Evolutionary conservation across 1,139 yeast genomes (phyloP).

Genomic region (Geotrichum candidum): DNA sequence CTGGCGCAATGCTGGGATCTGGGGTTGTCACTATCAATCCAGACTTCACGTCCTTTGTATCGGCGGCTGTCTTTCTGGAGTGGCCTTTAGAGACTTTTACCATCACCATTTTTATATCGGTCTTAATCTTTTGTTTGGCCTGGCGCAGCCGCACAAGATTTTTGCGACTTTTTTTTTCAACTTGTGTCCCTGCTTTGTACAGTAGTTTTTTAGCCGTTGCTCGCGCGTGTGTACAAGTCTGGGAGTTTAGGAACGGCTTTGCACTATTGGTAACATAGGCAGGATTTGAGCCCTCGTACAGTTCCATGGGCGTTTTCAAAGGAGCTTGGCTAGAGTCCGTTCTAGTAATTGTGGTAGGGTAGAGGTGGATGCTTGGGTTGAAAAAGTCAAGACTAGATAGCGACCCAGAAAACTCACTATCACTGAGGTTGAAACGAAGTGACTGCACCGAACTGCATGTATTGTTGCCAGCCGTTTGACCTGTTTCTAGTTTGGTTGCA

Average conservation of each 20-base stretch:
- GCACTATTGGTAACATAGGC: not conserved
- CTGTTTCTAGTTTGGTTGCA: not conserved
- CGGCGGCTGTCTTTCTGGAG: not conserved
- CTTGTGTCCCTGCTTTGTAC: not conserved
- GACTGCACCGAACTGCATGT: not conserved
- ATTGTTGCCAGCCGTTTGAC: not conserved
- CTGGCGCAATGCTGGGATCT: no score
- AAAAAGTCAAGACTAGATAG: not conserved
- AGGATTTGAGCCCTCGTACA: not conserved
- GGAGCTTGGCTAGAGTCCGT: not conserved
- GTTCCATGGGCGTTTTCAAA: not conserved
- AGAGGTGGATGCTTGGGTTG: not conserved
- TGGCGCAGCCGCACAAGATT: not conserved
- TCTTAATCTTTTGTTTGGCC: not conserved
- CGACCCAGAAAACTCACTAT: not conserved
- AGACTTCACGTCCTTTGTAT: no score
- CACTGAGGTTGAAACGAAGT: not conserved
- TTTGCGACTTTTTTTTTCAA: not conserved
- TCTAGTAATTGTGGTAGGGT: not conserved
- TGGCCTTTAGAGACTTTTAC: not conserved
- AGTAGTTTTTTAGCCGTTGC: not conserved
- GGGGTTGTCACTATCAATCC: no score
- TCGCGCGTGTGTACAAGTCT: not conserved
- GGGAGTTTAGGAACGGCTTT: not conserved
- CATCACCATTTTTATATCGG: not conserved